Base-by-base conservation (phyloP, 2,329 filamentous ascomycete genomes). In the Fusarium tupiense region DNA sequence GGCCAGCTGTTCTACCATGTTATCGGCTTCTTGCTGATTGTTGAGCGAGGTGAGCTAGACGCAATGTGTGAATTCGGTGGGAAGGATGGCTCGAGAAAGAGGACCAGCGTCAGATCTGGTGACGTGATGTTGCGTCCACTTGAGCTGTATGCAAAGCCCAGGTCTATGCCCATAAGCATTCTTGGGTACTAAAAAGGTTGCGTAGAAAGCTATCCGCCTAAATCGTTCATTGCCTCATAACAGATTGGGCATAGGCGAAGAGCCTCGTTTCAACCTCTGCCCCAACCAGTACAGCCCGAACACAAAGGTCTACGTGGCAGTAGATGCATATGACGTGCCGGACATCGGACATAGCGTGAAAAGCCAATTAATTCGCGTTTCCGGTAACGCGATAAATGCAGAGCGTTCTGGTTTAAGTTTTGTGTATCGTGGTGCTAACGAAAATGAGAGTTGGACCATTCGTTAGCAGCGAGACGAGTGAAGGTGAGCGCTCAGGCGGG, bases 171-270 rank as follows among this genome's bases (percentile, higher is more conserved):
- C 5, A 12, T 8, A 29, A 8, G 11, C 24, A 29, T 8, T 17
- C 0, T 6, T 19, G 14, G 4, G 8, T 29, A 6, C 8, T 4
- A 13, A 29, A 19, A 2, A 5, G 7, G 17, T 5, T 29, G 10
- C 8, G 5, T 29, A 17, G 9, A 29, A 10, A 17, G 5, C 2
- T 14, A 10, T 6, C 1, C 8, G 5, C 24, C 24, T 40, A 22
- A 1, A 2, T 2, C 5, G 8, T 29, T n/a, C 10, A 8, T 17
- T 54, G 24, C 24, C 52, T 10, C 2, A 29, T 41, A 11, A 8
- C 8, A n/a, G 14, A 43, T n/a, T 41, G 8, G 52, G 37, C 37
- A 56, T 41, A 11, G 5, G 19, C 24, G 6, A 56, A 19, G 16
- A 41, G 24, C 24, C 37, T 29, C 8, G 6, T 56, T 41, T 56